These are phyloP conservation scores for Nakazawaea pomicola DNA, from an alignment of 805 yeast genomes.

Conservation along the genomic window DNA sequence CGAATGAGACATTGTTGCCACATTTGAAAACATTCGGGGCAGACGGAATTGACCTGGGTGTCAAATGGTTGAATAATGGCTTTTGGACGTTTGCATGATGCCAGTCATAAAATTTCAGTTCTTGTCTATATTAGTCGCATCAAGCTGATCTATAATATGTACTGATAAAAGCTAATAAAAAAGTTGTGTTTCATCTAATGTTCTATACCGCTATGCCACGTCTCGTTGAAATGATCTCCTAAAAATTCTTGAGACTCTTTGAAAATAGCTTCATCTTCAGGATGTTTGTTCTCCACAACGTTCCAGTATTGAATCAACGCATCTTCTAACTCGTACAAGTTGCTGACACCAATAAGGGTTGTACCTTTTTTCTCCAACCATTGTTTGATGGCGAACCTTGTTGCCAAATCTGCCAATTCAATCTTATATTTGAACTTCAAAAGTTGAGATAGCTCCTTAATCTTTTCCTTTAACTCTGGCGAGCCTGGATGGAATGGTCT, in stretches of 20 bases:
- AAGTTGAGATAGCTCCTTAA: slow-evolving; percentile 37
- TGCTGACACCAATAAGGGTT: slow-evolving; percentile 77
- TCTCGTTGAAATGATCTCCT: slow-evolving; percentile 56
- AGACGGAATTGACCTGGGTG: neutral
- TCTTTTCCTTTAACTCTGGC: slow-evolving; percentile 47
- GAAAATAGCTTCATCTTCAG: slow-evolving; percentile 39
- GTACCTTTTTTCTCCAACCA: slow-evolving; percentile 51
- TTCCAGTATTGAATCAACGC: slow-evolving; percentile 57
- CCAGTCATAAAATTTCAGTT: neutral
- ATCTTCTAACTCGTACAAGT: slow-evolving; percentile 51
- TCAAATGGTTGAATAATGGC: slow-evolving; percentile 5
- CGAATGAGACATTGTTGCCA: slow-evolving; percentile 1
- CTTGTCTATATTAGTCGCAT: too few species aligned
- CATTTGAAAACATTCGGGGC: slow-evolving; percentile 4
- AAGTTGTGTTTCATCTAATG: slow-evolving; percentile 12
- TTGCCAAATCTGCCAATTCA: slow-evolving; percentile 79
- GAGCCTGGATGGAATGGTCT: slow-evolving; percentile 81
- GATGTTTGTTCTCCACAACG: slow-evolving; percentile 29
- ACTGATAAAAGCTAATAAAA: neutral
- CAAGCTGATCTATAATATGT: too few species aligned
- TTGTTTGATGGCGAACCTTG: slow-evolving; percentile 62
- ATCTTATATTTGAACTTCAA: slow-evolving; percentile 34
- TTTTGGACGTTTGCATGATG: neutral
- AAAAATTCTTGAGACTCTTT: slow-evolving; percentile 36
- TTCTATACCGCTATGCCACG: slow-evolving; percentile 47